Evolutionary conservation across 441 rosid species (phyloP).

Genomic region (Populus hybrid): DNA sequence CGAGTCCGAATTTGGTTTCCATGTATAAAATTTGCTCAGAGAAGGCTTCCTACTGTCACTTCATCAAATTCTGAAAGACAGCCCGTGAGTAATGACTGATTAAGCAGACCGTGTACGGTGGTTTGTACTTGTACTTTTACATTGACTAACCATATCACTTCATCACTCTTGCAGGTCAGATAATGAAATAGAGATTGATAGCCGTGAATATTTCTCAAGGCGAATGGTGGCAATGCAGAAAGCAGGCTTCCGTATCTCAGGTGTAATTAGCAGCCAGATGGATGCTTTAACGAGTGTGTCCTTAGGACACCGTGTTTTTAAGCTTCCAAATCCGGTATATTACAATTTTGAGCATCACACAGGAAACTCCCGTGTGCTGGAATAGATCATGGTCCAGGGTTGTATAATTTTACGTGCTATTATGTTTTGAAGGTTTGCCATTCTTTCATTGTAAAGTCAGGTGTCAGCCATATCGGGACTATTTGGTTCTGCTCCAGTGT

Average conservation of each 20-base stretch:
- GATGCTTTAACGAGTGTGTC: conserved; percentile 53
- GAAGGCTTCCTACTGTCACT: neutral
- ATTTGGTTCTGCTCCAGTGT: neutral
- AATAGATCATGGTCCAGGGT: conserved; percentile 3
- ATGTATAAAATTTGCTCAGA: neutral
- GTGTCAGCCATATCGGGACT: neutral
- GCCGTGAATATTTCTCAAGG: conserved; percentile 35
- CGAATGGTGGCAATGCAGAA: conserved; percentile 30
- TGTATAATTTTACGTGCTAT: neutral
- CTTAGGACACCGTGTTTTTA: conserved; percentile 45
- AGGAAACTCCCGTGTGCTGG: conserved; percentile 17
- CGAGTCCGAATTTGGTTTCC: neutral
- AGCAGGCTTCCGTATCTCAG: conserved; percentile 37
- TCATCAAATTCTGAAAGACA: neutral
- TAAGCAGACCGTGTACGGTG: neutral
- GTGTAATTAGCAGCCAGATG: conserved; percentile 60
- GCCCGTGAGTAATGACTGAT: neutral
- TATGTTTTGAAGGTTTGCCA: too few species aligned
- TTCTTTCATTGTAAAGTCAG: neutral
- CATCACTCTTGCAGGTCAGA: conserved; percentile 41
- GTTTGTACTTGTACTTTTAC: neutral
- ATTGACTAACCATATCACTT: neutral
- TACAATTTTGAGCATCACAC: conserved; percentile 23
- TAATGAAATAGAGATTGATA: conserved; percentile 37
- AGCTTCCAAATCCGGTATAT: conserved; percentile 59